A percentile compares a stretch with the other conserved stretches of the same genome.
These are phyloP conservation scores for Phalaenopsis aphrodite DNA, from an alignment of 106 monocot genomes.

Conservation along the genomic window DNA sequence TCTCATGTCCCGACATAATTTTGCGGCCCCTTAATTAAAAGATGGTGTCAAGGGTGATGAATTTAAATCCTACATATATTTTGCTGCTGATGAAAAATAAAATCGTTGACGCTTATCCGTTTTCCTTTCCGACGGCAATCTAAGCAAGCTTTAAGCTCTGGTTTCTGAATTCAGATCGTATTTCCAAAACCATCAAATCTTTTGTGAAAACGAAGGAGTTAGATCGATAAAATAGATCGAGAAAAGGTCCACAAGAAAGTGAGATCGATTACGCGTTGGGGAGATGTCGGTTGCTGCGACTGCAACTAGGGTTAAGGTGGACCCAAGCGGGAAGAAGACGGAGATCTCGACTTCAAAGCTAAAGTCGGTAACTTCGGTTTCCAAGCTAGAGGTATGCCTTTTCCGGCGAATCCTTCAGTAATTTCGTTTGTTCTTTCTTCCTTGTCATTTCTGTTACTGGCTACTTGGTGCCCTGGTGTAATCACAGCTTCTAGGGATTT, in stretches of 20 bases:
- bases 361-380: constrained; percentile 15
- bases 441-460: neutral
- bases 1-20: no score
- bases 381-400: constrained; percentile 20
- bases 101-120: neutral
- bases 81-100: no score
- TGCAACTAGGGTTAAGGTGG: constrained; percentile 15
- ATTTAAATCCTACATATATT: no score
- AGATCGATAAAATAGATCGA: constrained; percentile 8
- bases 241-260: neutral
- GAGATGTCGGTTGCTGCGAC: constrained; percentile 14
- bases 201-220: neutral
- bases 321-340: constrained; percentile 8
- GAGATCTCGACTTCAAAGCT: constrained; percentile 10
- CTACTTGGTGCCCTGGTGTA: neutral
- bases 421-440: neutral
- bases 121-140: neutral
- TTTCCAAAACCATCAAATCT: neutral
- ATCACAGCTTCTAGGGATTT: neutral
- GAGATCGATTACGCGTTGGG: constrained; percentile 5
- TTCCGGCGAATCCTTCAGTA: neutral
- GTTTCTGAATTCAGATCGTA: neutral
- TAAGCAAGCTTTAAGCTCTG: neutral
- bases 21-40: no score
- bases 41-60: no score